phyloP scores from a whole-genome alignment of 2,329 filamentous ascomycete species.

The Aspergillus sclerotialis region DNA sequence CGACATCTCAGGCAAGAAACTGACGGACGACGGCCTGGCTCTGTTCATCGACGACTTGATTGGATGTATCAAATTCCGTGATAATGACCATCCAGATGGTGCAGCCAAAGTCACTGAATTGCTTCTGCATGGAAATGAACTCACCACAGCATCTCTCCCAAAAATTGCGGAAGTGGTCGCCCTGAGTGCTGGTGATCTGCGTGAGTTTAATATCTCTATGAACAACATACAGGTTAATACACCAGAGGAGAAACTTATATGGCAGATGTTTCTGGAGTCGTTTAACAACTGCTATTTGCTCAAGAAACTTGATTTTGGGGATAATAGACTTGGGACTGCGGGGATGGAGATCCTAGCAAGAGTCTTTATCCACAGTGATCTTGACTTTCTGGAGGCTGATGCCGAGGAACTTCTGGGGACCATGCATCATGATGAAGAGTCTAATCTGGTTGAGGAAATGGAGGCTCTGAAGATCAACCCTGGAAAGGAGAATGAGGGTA shows the following conservation, averaged over 20 bases:
- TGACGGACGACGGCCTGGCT: conserved; percentile 41
- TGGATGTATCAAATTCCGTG: conserved; percentile 29
- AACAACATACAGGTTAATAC: conserved; percentile 38
- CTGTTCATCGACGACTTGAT: conserved; percentile 38
- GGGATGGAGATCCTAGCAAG: conserved; percentile 41
- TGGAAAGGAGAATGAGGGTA: conserved; percentile 13
- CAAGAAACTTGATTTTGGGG: conserved; percentile 39
- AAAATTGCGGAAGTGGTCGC: conserved; percentile 36
- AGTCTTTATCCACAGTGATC: conserved; percentile 33
- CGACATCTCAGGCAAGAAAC: conserved; percentile 37
- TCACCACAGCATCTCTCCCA: conserved; percentile 36
- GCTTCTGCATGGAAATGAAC: conserved; percentile 37
- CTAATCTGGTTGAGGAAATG: conserved; percentile 4
- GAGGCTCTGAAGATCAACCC: conserved; percentile 4
- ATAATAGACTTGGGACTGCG: conserved; percentile 35
- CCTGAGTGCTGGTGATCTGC: conserved; percentile 37
- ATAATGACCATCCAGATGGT: conserved; percentile 20
- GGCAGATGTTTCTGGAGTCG: conserved; percentile 38
- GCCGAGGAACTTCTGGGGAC: conserved; percentile 12
- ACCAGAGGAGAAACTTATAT: conserved; percentile 30
- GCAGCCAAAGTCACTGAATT: conserved; percentile 39
- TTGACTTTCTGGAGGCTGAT: conserved; percentile 25
- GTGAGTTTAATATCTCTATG: conserved; percentile 40
- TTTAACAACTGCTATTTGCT: conserved; percentile 38
- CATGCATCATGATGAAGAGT: background rate